Conservation (phyloP, 257 asterid genomes). For the Cruciata laevipes region DNA sequence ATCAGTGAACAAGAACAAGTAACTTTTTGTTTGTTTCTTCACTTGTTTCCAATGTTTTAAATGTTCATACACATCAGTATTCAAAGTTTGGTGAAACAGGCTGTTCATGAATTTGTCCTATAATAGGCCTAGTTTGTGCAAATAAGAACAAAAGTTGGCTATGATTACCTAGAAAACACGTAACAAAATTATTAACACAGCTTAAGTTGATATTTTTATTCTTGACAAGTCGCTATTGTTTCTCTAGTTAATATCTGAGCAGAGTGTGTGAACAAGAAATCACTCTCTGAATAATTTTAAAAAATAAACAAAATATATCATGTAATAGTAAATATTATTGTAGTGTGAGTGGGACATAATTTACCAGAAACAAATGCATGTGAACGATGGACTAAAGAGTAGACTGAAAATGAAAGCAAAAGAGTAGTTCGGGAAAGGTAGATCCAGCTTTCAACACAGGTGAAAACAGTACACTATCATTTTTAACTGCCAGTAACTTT, state of each 20-base stretch:
- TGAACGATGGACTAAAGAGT: slow-evolving; percentile 4
- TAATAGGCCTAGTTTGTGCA: neutral
- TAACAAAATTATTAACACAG: neutral
- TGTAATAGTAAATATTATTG: no score
- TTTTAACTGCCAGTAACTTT: neutral
- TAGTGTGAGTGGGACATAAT: neutral
- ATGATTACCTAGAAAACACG: neutral
- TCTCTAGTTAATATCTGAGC: neutral
- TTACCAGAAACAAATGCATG: slow-evolving; percentile 9
- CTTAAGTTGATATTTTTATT: neutral
- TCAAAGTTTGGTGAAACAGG: slow-evolving; percentile 2
- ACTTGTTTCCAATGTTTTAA: neutral
- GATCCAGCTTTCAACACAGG: neutral
- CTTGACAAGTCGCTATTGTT: neutral
- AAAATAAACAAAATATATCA: no score
- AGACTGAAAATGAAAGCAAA: neutral
- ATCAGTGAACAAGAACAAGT: neutral
- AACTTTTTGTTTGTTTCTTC: neutral
- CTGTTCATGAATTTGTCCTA: neutral
- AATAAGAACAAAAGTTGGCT: neutral
- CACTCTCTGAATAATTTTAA: no score
- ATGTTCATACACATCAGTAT: neutral
- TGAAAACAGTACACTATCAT: neutral
- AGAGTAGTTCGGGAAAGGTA: neutral
- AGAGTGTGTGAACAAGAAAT: neutral